Base-by-base conservation (phyloP, 129 eudicot species). In the Pseudognaphalium luteoalbum region DNA sequence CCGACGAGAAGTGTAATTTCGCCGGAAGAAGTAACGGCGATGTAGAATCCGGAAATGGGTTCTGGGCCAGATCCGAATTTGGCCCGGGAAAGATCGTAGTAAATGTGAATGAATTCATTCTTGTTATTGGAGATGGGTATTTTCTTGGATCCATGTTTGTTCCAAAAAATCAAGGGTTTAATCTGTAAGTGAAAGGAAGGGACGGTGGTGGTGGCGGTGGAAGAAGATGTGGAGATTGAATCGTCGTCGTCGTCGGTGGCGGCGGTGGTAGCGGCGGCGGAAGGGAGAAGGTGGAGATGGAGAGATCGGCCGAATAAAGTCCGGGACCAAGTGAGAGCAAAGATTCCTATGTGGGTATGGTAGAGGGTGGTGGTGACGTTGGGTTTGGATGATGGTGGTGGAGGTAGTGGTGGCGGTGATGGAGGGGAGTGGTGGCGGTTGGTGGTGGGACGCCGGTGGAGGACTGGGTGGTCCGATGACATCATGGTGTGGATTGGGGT, bases 311-410 rank as follows among this genome's bases (percentile, higher is more conserved):
- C 70, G 72, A 88, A 66, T 33, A 84, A 73, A 71, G 79, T 77
- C 51, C 85, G 85, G 16, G 89, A 91, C 97, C 97, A 91, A 50
- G 93, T 84, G 70, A 91, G 83, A n/a, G 93, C 86, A 42, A 91
- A 88, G 51, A 86, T 83, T 68, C 91, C 97, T 28, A 83, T 33
- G 21, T 81, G 66, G 71, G 97, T 91, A 76, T 85, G 87, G 90
- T 91, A 88, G 76, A 91, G 88, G 60, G 76, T 66, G 79, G 97
- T 91, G 79, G 88, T 81, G 64, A 91, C 80, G 66, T 83, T 86
- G 39, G 93, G 90, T 68, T 60, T 70, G n/a, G 81, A 52, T 8
- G 85, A 76, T 4, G 85, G 81, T 41, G 82, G 71, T 7, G 71
- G 86, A 0, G 83, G 74, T 0, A 86, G 76, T 0, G 86, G 84